phyloP scores from a whole-genome alignment of 192 early-diverging fungal species.

The Phlyctochytrium bullatum region DNA sequence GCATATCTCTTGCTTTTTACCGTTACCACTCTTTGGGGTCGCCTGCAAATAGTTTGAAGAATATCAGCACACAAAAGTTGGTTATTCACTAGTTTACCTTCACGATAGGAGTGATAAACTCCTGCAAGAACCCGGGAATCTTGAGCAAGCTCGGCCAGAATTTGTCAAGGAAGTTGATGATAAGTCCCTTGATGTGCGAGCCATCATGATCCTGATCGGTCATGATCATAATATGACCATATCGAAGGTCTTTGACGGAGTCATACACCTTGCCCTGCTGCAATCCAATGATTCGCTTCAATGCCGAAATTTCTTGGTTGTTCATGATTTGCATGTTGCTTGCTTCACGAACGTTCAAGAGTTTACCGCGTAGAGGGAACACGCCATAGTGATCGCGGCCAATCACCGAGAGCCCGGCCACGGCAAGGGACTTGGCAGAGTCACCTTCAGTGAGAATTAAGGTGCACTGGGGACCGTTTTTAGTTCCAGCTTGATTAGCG shows the following conservation, averaged over 20 bases:
- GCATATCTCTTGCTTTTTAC: constrained; percentile 46
- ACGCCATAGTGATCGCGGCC: constrained; percentile 91
- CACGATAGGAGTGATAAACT: constrained; percentile 98
- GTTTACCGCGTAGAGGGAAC: constrained; percentile 94
- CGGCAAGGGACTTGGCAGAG: constrained; percentile 87
- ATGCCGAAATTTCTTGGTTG: constrained; percentile 82
- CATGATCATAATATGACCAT: constrained; percentile 98
- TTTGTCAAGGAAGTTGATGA: constrained; percentile 95
- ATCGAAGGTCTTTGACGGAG: constrained; percentile 72
- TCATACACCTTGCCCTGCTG: constrained; percentile 82
- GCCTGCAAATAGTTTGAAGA: constrained; percentile 28
- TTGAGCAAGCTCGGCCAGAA: constrained; percentile 89
- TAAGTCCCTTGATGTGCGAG: constrained; percentile 94
- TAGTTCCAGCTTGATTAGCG: constrained; percentile 86
- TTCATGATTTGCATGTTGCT: constrained; percentile 59
- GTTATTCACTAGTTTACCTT: no score
- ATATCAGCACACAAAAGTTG: not conserved
- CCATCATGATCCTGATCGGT: constrained; percentile 94
- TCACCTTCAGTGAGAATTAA: constrained; percentile 97
- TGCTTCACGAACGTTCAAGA: constrained; percentile 94
- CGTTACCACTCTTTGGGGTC: constrained; percentile 48
- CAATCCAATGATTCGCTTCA: constrained; percentile 93
- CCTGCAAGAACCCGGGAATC: constrained; percentile 85
- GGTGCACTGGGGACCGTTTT: constrained; percentile 74
- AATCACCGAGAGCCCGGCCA: constrained; percentile 81